A percentile compares a stretch with the other conserved stretches of the same genome.
These are phyloP conservation scores for Colletotrichum gloeosporioides DNA, from an alignment of 2,329 filamentous ascomycete species.

Conservation along the genomic window DNA sequence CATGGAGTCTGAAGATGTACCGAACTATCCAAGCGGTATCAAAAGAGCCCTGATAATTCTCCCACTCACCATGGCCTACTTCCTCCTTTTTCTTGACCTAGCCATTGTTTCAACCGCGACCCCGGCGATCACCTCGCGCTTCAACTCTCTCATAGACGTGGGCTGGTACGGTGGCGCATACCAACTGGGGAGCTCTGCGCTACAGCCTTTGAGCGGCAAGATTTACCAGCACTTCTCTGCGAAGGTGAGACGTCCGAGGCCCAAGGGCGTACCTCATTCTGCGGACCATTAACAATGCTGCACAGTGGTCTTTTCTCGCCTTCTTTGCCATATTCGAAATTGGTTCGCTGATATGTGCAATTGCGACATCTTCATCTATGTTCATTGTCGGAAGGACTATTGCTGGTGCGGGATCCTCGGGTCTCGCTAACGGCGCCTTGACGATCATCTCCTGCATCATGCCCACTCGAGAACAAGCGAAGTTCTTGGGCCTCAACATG, in stretches of 20 bases:
- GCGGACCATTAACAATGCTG: background rate
- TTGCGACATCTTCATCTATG: conserved; percentile 51
- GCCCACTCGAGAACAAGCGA: conserved; percentile 44
- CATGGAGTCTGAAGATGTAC: background rate
- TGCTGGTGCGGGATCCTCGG: conserved; percentile 57
- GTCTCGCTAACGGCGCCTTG: conserved; percentile 56
- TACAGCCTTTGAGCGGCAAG: conserved; percentile 49
- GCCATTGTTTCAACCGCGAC: conserved; percentile 43
- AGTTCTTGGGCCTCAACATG: conserved; percentile 24
- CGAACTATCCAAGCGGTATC: background rate
- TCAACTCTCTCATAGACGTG: conserved; percentile 45
- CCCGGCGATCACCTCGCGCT: conserved; percentile 40
- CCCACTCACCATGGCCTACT: conserved; percentile 34
- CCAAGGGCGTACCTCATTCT: no score
- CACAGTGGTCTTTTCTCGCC: conserved; percentile 40
- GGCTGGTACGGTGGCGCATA: conserved; percentile 47
- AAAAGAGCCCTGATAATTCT: conserved; percentile 9
- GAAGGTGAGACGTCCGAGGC: conserved; percentile 32
- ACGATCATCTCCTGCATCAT: conserved; percentile 51
- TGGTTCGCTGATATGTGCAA: conserved; percentile 59
- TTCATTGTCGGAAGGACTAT: conserved; percentile 61
- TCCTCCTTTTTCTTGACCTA: conserved; percentile 39
- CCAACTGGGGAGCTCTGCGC: conserved; percentile 42
- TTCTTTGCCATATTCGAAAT: conserved; percentile 59
- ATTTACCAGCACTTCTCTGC: conserved; percentile 43